Percentiles rank a stretch among this genome's conserved stretches.
Conservation (phyloP, 1,284 basidiomycete genomes). For the Cerioporus squamosus region DNA sequence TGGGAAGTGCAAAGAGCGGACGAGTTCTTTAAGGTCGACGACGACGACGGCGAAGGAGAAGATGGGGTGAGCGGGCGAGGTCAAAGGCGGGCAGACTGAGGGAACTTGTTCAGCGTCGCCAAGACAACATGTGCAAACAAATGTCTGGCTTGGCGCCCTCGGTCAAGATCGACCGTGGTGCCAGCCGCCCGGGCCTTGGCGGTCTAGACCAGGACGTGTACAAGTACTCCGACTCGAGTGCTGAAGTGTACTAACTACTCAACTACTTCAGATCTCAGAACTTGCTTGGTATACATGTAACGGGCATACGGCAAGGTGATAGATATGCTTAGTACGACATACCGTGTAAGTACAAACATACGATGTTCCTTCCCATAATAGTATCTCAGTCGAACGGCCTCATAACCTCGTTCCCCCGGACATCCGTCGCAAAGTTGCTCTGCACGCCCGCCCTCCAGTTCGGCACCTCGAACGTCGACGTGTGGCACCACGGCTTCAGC, state of each 20-base stretch:
- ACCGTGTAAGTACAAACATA: no score
- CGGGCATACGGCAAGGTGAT: no score
- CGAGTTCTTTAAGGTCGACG: conserved; percentile 49
- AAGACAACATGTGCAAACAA: conserved; percentile 32
- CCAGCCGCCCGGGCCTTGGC: no score
- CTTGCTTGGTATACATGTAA: no score
- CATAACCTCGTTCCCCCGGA: conserved; percentile 50
- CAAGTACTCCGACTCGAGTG: no score
- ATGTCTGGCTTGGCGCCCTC: conserved; percentile 3
- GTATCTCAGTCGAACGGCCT: conserved; percentile 40
- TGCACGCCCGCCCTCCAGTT: conserved; percentile 47
- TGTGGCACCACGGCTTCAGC: conserved; percentile 59
- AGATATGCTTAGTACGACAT: no score
- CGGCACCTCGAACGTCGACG: conserved; percentile 51
- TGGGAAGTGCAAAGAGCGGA: conserved; percentile 51
- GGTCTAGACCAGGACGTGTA: background rate
- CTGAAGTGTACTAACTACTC: no score
- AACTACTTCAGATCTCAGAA: no score
- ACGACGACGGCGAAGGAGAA: conserved; percentile 40
- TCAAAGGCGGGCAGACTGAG: conserved; percentile 3
- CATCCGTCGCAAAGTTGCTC: conserved; percentile 55
- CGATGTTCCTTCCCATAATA: no score
- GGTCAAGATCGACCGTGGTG: background rate
- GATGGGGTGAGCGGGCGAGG: conserved; percentile 20
- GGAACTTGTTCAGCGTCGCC: conserved; percentile 24